These are phyloP conservation scores for Reticulascus tulasneorum DNA, from an alignment of 2,329 filamentous ascomycete genomes.

Conservation along the genomic window DNA sequence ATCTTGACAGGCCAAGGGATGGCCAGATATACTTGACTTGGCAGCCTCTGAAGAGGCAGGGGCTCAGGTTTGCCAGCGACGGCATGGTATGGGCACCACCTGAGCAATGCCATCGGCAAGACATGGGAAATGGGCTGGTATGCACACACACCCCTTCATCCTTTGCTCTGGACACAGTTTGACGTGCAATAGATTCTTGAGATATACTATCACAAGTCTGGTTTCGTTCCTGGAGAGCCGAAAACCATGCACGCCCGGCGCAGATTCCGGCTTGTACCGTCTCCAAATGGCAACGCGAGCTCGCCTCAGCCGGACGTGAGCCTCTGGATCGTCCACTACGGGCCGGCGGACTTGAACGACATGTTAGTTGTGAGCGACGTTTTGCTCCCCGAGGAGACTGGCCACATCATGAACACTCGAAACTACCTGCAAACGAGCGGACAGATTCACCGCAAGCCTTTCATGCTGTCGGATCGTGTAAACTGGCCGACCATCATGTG, in stretches of 20 bases:
- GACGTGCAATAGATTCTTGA: conserved; percentile 68
- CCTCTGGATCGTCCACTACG: conserved; percentile 90
- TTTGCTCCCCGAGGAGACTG: conserved; percentile 58
- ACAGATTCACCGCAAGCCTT: conserved; percentile 83
- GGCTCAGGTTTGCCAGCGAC: conserved; percentile 78
- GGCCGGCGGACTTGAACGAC: conserved; percentile 68
- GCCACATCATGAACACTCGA: conserved; percentile 57
- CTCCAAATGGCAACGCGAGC: conserved; percentile 65
- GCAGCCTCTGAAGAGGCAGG: conserved; percentile 73
- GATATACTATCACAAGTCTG: conserved; percentile 76
- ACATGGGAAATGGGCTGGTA: conserved; percentile 60
- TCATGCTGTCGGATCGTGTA: conserved; percentile 84
- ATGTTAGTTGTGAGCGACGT: conserved; percentile 67
- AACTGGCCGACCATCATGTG: conserved; percentile 86
- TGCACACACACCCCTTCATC: conserved; percentile 22
- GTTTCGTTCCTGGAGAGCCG: conserved; percentile 73
- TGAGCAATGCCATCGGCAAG: conserved; percentile 73
- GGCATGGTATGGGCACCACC: conserved; percentile 88
- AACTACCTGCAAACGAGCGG: conserved; percentile 69
- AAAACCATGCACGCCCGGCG: conserved; percentile 73
- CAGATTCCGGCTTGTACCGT: conserved; percentile 78
- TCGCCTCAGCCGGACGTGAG: conserved; percentile 71
- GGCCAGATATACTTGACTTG: conserved; percentile 82
- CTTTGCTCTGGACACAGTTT: not conserved
- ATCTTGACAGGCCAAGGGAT: conserved; percentile 76